Conservation (phyloP, 2,329 filamentous ascomycete species). For the Sodiomyces alkalinus region DNA sequence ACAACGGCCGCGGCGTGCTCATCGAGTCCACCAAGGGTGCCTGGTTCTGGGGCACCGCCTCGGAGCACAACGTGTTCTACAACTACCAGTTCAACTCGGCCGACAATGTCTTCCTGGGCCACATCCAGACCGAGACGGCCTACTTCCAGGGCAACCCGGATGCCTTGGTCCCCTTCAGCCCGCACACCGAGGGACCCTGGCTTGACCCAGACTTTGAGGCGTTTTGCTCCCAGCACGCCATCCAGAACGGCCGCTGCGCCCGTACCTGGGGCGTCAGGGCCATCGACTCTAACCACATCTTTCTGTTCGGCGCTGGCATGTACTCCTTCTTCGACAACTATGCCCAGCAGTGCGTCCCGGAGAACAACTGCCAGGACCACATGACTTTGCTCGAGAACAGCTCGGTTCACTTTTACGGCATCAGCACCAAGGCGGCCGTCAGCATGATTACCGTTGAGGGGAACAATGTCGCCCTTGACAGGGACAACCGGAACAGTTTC, state of each 20-base stretch:
- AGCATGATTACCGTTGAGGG: constrained; percentile 59
- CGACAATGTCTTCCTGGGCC: constrained; percentile 63
- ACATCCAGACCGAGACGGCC: constrained; percentile 82
- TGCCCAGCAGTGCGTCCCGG: constrained; percentile 49
- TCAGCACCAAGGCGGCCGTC: constrained; percentile 59
- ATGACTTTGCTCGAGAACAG: constrained; percentile 59
- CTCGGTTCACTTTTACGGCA: constrained; percentile 45
- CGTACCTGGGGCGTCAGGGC: constrained; percentile 68
- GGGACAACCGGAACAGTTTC: constrained; percentile 50
- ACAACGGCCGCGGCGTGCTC: constrained; percentile 71
- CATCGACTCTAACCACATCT: constrained; percentile 49
- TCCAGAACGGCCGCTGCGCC: constrained; percentile 31
- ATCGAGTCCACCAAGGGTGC: constrained; percentile 61
- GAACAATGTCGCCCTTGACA: constrained; percentile 33
- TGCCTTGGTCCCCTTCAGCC: constrained; percentile 48
- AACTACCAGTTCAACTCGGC: constrained; percentile 78
- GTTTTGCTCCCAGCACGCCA: constrained; percentile 27
- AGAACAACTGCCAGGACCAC: constrained; percentile 60
- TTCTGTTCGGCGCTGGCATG: constrained; percentile 57
- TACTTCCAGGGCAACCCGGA: constrained; percentile 77
- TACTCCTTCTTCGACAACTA: constrained; percentile 84
- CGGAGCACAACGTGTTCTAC: constrained; percentile 52
- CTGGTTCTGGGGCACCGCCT: constrained; percentile 69
- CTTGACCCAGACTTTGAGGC: constrained; percentile 53
- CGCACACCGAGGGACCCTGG: constrained; percentile 35